These are phyloP conservation scores for Phytophthora constricta DNA, from an alignment of 352 stramenopile genomes.

Conservation along the genomic window DNA sequence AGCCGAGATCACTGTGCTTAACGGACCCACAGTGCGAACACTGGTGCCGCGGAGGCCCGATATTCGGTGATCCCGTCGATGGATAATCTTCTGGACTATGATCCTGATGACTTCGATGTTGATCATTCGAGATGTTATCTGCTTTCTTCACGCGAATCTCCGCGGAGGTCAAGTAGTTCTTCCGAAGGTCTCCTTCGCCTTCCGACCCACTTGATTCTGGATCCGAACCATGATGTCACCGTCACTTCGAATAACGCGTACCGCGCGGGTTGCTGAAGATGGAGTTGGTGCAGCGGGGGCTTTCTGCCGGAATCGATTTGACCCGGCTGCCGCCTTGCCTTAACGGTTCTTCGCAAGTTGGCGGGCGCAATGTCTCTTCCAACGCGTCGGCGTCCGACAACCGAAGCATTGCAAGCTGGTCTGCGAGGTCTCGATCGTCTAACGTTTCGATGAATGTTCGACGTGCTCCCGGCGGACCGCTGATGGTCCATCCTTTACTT, in stretches of 20 bases:
- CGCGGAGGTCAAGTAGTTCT: neutral
- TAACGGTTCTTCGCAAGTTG: constrained; percentile 1
- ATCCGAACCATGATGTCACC: neutral
- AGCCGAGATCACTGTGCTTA: constrained; percentile 9
- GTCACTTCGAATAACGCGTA: neutral
- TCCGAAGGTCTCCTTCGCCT: neutral
- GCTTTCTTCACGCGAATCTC: neutral
- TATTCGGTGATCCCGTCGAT: neutral
- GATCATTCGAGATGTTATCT: too few species aligned
- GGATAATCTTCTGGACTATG: neutral
- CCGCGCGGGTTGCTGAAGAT: neutral
- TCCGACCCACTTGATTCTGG: neutral
- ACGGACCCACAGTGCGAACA: neutral
- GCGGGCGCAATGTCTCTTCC: constrained; percentile 1
- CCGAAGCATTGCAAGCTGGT: neutral
- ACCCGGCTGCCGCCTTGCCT: constrained; percentile 1
- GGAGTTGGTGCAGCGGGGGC: neutral
- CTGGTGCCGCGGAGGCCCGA: neutral
- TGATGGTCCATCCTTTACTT: neutral
- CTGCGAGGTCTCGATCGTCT: constrained; percentile 6
- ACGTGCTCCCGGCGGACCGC: constrained; percentile 11
- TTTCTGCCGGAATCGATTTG: constrained; percentile 1
- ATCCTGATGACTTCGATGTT: neutral
- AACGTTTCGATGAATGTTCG: constrained; percentile 25
- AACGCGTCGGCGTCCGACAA: neutral